A percentile compares a stretch with the other conserved stretches of the same genome.
These are phyloP conservation scores for Solanum hybrid DNA, from an alignment of 305 asterid genomes.

Conservation along the genomic window DNA sequence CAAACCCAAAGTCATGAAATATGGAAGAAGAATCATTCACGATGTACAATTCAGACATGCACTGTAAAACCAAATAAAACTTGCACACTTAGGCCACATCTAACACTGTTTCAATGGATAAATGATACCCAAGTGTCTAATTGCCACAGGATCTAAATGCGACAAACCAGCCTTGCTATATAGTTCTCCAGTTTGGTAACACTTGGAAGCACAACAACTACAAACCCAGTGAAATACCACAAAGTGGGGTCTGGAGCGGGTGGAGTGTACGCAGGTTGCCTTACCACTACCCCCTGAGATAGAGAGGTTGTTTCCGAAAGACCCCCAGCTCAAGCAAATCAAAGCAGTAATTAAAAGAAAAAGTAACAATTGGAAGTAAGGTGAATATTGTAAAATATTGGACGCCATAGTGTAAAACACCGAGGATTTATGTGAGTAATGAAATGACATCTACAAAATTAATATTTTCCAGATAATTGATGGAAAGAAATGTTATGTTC, in stretches of 20 bases:
- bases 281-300: not conserved
- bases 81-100: not conserved
- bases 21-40: not conserved
- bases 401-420: not conserved
- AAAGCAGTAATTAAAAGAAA: not conserved
- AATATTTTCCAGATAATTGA: not conserved
- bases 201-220: not conserved
- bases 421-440: not conserved
- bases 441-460: not conserved
- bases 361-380: not conserved
- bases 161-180: not conserved
- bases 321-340: not conserved
- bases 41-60: not conserved
- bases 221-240: not conserved
- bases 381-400: not conserved
- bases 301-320: not conserved
- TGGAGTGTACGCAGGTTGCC: not conserved
- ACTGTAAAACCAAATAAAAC: not conserved
- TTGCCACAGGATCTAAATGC: not conserved
- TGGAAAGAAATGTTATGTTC: not conserved
- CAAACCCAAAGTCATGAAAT: constrained; percentile 12
- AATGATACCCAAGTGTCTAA: not conserved
- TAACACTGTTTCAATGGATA: not conserved
- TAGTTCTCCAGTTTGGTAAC: not conserved
- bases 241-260: not conserved